These are phyloP conservation scores for Fusarium sp. DNA, from an alignment of 2,329 filamentous ascomycete genomes.

Conservation along the genomic window DNA sequence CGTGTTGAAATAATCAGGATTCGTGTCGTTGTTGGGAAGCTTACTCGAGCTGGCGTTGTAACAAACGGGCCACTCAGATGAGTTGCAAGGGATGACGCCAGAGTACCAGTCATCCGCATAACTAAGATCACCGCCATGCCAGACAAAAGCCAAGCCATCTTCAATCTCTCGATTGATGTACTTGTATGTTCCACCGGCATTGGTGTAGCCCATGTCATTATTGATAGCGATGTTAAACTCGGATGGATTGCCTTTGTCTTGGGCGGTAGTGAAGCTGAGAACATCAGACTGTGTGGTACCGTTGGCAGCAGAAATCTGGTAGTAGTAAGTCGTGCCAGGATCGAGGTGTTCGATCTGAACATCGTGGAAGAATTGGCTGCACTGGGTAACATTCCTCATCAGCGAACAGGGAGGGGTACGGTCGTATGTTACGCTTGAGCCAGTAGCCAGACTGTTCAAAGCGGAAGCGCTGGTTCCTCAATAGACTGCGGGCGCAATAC, in stretches of 20 bases:
- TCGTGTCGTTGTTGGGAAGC: neutral
- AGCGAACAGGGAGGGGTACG: neutral
- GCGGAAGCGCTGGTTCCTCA: neutral
- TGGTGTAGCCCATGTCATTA: neutral
- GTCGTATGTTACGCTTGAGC: neutral
- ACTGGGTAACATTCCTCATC: neutral
- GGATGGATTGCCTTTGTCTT: neutral
- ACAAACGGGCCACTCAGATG: neutral
- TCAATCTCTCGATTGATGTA: neutral
- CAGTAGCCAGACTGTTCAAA: neutral
- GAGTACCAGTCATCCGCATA: constrained; percentile 14
- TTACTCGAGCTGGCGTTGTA: neutral
- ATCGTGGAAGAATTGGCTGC: constrained; percentile 6
- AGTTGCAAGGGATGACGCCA: neutral
- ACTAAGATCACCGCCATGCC: constrained; percentile 7
- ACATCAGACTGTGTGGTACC: neutral
- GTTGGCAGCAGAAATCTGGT: neutral
- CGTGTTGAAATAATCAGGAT: neutral
- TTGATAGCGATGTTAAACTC: neutral
- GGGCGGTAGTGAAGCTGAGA: neutral
- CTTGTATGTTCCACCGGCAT: neutral
- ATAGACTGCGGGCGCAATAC: fast-evolving
- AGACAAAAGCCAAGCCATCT: neutral
- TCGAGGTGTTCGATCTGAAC: neutral
- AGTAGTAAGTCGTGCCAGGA: neutral